These are phyloP conservation scores for Blastocystis sp. DNA, from an alignment of 352 stramenopile species.

Conservation along the genomic window DNA sequence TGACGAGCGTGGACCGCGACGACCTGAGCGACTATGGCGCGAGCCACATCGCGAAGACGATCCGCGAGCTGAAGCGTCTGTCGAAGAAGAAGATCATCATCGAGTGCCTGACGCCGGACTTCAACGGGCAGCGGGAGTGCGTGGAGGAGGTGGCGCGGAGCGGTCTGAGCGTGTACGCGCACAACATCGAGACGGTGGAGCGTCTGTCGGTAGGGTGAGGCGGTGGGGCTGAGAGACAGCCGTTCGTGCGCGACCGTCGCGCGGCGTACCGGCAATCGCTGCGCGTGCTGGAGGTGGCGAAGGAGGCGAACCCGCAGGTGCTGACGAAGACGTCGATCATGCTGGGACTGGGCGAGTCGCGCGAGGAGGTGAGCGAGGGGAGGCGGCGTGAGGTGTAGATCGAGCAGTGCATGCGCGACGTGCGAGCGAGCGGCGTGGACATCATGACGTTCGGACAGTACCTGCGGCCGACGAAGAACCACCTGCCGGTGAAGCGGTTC, in stretches of 20 bases:
- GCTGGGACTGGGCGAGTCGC: conserved; percentile 93
- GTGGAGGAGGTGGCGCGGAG: conserved; percentile 88
- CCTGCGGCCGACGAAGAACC: conserved; percentile 90
- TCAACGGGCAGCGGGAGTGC: conserved; percentile 85
- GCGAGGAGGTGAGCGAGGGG: conserved; percentile 85
- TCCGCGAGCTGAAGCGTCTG: conserved; percentile 79
- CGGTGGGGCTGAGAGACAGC: conserved; percentile 65
- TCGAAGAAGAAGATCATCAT: conserved; percentile 90
- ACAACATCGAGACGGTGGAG: conserved; percentile 99
- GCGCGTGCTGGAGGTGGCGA: conserved; percentile 88
- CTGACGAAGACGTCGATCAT: conserved; percentile 98
- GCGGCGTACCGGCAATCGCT: conserved; percentile 94
- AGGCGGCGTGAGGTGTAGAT: conserved; percentile 39
- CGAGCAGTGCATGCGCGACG: conserved; percentile 79
- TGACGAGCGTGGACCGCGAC: too few relatives aligned
- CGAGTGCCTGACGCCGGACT: conserved; percentile 96
- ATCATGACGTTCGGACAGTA: conserved; percentile 99
- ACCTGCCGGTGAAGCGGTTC: conserved; percentile 85
- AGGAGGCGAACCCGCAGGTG: conserved; percentile 83
- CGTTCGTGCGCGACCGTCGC: conserved; percentile 79
- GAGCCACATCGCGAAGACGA: conserved; percentile 90
- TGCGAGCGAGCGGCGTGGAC: conserved; percentile 89
- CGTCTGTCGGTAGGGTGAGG: conserved; percentile 75
- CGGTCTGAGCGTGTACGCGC: conserved; percentile 96
- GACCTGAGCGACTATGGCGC: conserved; percentile 76